Evolutionary conservation across 2,329 filamentous ascomycete genomes (phyloP).

Genomic region (Phaeosphaeriaceae sp.): DNA sequence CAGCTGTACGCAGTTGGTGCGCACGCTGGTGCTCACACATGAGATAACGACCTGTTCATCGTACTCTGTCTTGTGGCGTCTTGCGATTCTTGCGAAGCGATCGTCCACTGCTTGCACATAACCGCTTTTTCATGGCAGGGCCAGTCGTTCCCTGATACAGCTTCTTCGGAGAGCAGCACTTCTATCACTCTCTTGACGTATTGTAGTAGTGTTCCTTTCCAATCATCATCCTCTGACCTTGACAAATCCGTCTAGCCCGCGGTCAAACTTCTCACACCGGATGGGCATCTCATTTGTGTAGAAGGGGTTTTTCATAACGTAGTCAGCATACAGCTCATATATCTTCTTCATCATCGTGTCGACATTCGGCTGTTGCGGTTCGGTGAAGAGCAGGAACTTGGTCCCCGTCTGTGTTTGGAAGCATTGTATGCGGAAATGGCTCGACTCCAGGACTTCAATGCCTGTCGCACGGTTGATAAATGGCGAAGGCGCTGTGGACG

Average conservation of each 20-base stretch:
- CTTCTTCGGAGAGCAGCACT: background rate
- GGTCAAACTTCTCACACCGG: constrained; percentile 92
- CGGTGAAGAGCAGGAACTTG: constrained; percentile 96
- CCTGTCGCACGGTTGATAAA: constrained; percentile 66
- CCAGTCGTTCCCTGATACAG: background rate
- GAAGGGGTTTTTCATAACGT: constrained; percentile 99
- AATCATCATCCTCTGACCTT: constrained; percentile 54
- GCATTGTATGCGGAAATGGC: constrained; percentile 94
- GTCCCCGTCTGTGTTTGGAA: constrained; percentile 93
- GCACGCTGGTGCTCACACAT: background rate
- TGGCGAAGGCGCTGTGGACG: constrained; percentile 30
- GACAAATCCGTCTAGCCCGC: constrained; percentile 81
- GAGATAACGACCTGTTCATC: background rate
- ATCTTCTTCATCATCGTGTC: constrained; percentile 83
- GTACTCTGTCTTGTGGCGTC: background rate
- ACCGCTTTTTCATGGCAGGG: background rate
- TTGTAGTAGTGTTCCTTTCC: background rate
- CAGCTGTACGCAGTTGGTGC: background rate
- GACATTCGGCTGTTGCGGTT: constrained; percentile 84
- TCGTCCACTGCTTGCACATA: background rate
- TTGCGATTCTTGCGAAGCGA: background rate
- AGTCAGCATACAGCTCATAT: constrained; percentile 95
- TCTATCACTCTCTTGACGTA: background rate
- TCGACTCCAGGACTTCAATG: constrained; percentile 90
- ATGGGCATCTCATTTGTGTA: constrained; percentile 98